Percentiles rank a stretch among this genome's conserved stretches.
Evolutionary conservation across 2,329 filamentous ascomycete species (phyloP).

Genomic region (Diaporthe vexans): DNA sequence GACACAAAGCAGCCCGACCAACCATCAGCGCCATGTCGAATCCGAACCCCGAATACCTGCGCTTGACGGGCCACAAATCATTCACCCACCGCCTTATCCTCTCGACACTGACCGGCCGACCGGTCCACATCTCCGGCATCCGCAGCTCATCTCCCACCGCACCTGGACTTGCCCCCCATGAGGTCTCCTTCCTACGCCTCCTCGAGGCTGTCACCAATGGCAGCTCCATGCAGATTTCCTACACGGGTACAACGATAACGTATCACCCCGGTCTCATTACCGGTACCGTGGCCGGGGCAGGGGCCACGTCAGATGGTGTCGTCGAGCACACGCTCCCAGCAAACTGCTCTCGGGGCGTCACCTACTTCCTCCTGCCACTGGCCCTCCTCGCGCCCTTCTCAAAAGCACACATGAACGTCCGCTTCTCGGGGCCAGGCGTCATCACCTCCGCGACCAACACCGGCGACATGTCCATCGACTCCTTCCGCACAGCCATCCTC

Average conservation of each 20-base stretch:
- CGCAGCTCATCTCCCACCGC: slow-evolving; percentile 87
- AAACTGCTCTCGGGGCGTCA: slow-evolving; percentile 83
- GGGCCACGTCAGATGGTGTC: slow-evolving; percentile 78
- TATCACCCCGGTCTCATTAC: slow-evolving; percentile 95
- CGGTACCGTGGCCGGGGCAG: slow-evolving; percentile 82
- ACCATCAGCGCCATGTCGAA: slow-evolving; percentile 56
- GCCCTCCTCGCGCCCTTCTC: slow-evolving; percentile 94
- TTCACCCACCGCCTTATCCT: slow-evolving; percentile 89
- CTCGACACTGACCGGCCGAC: slow-evolving; percentile 89
- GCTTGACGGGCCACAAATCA: slow-evolving; percentile 87
- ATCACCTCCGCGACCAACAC: slow-evolving; percentile 86
- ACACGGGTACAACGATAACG: slow-evolving; percentile 92
- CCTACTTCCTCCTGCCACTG: slow-evolving; percentile 91
- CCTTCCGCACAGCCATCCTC: slow-evolving; percentile 91
- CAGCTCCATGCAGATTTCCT: slow-evolving; percentile 93
- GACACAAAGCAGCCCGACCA: slow-evolving; percentile 5
- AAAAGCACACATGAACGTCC: slow-evolving; percentile 90
- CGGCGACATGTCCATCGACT: slow-evolving; percentile 92
- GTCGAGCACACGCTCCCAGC: slow-evolving; percentile 85
- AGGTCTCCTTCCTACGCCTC: slow-evolving; percentile 95
- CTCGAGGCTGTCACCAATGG: slow-evolving; percentile 97
- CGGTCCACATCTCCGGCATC: slow-evolving; percentile 94
- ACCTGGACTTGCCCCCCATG: slow-evolving; percentile 90
- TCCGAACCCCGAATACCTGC: slow-evolving; percentile 69
- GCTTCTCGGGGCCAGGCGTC: slow-evolving; percentile 90